These are phyloP conservation scores for Chaetomiaceae sp. DNA, from an alignment of 2,329 filamentous ascomycete species.

Conservation along the genomic window DNA sequence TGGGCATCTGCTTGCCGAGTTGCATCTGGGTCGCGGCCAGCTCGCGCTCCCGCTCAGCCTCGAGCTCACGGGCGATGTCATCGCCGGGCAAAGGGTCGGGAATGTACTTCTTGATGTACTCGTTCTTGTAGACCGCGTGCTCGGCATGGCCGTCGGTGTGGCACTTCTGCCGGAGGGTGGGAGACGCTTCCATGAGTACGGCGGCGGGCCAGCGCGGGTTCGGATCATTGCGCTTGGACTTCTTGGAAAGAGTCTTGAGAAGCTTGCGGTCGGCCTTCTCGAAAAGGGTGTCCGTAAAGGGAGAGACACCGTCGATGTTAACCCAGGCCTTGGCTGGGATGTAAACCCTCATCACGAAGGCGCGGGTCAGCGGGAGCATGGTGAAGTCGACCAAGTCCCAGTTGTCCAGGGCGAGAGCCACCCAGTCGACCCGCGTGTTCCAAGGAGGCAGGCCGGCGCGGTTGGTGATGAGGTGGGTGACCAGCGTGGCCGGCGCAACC, in stretches of 20 bases:
- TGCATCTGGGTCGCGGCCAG: not conserved
- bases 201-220: not conserved
- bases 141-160: not conserved
- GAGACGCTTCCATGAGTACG: conserved; percentile 6
- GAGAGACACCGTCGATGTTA: not conserved
- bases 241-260: conserved; percentile 1
- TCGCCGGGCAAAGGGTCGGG: too few relatives aligned
- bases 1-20: not conserved
- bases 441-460: conserved; percentile 12
- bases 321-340: conserved; percentile 2
- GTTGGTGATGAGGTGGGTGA: conserved; percentile 12
- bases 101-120: not conserved
- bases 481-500: not conserved
- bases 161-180: not conserved
- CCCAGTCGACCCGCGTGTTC: conserved; percentile 14
- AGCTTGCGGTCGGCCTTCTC: not conserved
- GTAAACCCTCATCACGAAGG: conserved; percentile 5
- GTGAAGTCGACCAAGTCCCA: conserved; percentile 10
- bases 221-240: not conserved
- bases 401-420: conserved; percentile 10
- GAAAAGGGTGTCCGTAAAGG: conserved; percentile 4
- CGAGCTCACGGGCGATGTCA: too few relatives aligned
- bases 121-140: conserved; percentile 13
- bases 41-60: not conserved
- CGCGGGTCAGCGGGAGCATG: conserved; percentile 8